phyloP scores from a whole-genome alignment of 225 moss, liverwort and hornwort genomes.

The Physcomitrium patens region DNA sequence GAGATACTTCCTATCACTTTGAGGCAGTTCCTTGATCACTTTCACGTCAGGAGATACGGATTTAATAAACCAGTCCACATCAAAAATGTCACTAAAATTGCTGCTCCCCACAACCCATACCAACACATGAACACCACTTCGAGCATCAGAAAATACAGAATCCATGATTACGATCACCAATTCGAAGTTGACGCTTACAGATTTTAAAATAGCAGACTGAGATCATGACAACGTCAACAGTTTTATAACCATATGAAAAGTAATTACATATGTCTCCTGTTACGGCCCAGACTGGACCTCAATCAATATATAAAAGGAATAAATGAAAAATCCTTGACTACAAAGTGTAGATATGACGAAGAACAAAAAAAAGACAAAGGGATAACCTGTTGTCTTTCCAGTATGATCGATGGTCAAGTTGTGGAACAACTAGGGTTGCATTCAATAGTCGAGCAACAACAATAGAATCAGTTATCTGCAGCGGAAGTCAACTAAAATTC shows the following conservation, averaged over 20 bases:
- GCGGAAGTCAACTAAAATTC: not conserved
- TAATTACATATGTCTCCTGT: constrained; percentile 5
- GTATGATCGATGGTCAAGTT: constrained; percentile 89
- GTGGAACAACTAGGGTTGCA: constrained; percentile 89
- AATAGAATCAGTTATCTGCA: constrained; percentile 94
- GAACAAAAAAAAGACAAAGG: not conserved
- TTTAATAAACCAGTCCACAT: constrained; percentile 85
- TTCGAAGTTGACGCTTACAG: constrained; percentile 5
- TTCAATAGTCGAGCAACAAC: constrained; percentile 95
- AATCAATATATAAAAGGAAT: not conserved
- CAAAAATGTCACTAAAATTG: constrained; percentile 95
- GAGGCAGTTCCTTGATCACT: constrained; percentile 77
- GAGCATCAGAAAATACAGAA: constrained; percentile 1
- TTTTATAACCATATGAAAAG: not conserved
- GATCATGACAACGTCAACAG: constrained; percentile 4
- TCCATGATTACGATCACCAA: not conserved
- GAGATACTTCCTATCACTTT: constrained; percentile 33
- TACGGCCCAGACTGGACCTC: not conserved
- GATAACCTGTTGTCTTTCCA: constrained; percentile 88
- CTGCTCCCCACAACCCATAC: constrained; percentile 54
- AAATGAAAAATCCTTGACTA: not conserved
- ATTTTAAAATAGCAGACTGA: not conserved
- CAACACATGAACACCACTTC: constrained; percentile 16
- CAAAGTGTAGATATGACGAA: not conserved
- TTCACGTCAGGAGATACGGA: constrained; percentile 85